Conservation (phyloP, 2,329 filamentous ascomycete genomes). For the Claviceps sp. region DNA sequence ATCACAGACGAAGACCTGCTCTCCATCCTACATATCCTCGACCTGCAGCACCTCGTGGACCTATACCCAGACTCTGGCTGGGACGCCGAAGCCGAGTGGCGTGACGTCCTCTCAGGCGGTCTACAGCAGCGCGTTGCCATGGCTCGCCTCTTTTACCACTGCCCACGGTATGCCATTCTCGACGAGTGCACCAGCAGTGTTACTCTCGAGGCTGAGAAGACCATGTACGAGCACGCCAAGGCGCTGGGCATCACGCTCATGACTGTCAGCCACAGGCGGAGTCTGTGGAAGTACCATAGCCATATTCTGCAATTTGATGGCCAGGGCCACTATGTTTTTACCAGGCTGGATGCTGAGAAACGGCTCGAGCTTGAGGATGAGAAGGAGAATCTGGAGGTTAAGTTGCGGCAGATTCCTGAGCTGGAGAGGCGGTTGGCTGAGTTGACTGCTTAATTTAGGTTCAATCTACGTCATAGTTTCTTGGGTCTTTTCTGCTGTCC, state of each 20-base stretch:
- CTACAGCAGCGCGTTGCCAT: constrained; percentile 94
- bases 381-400: constrained; percentile 82
- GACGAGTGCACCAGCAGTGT: constrained; percentile 94
- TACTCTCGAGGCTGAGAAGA: constrained; percentile 85
- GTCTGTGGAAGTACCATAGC: constrained; percentile 92
- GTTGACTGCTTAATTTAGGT: constrained; percentile 36
- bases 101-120: constrained; percentile 81
- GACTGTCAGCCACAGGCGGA: constrained; percentile 85
- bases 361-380: constrained; percentile 84
- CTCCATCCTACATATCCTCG: constrained; percentile 62
- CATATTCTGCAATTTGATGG: constrained; percentile 95
- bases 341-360: constrained; percentile 73
- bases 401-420: constrained; percentile 75
- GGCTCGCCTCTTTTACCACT: constrained; percentile 89
- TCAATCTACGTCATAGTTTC: not conserved
- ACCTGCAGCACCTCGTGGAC: constrained; percentile 71
- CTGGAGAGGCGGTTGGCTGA: constrained; percentile 76
- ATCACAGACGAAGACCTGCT: constrained; percentile 72
- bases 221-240: constrained; percentile 97
- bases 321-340: constrained; percentile 84
- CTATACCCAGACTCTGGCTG: constrained; percentile 59
- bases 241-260: constrained; percentile 83
- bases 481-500: not conserved
- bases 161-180: constrained; percentile 83
- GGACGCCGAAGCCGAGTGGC: constrained; percentile 94